Evolutionary conservation across 495 filamentous ascomycete genomes (phyloP).

Genomic region (Penicillium roqueforti): DNA sequence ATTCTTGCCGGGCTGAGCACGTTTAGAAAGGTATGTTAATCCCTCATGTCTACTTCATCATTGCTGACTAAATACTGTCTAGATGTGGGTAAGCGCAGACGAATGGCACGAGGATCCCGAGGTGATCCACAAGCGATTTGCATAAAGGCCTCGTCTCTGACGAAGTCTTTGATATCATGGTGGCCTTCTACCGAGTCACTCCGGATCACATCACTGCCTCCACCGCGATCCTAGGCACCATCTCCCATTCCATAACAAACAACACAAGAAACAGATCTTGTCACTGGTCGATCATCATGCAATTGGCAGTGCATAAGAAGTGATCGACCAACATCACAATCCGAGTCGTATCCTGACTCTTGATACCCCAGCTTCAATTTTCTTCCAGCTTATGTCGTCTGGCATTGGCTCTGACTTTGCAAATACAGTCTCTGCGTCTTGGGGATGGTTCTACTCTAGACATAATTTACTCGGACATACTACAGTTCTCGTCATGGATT

Average conservation of each 20-base stretch:
- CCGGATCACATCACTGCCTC: neutral
- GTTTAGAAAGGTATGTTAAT: slow-evolving; percentile 86
- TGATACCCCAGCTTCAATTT: slow-evolving; percentile 37
- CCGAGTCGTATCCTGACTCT: slow-evolving; percentile 29
- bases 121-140: slow-evolving; percentile 96
- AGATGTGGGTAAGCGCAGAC: slow-evolving; percentile 99
- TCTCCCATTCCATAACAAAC: neutral
- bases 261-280: slow-evolving; percentile 1
- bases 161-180: neutral
- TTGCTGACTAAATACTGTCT: slow-evolving; percentile 17
- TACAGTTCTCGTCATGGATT: neutral
- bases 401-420: slow-evolving; percentile 12
- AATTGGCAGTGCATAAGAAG: slow-evolving; percentile 9
- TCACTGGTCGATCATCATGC: neutral
- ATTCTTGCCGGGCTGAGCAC: slow-evolving; percentile 96
- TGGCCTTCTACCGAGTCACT: neutral
- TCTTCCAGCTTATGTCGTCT: slow-evolving; percentile 12
- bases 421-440: slow-evolving; percentile 12
- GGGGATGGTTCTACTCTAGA: slow-evolving; percentile 2
- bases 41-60: neutral
- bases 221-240: neutral
- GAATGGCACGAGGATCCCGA: slow-evolving; percentile 99
- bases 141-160: slow-evolving; percentile 39
- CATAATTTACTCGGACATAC: slow-evolving; percentile 3
- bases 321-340: slow-evolving; percentile 18